Evolutionary conservation across 768 basidiomycete genomes (phyloP), one percentile per base, ranked within the genome.

Genomic region (Hygrophorus russula): DNA sequence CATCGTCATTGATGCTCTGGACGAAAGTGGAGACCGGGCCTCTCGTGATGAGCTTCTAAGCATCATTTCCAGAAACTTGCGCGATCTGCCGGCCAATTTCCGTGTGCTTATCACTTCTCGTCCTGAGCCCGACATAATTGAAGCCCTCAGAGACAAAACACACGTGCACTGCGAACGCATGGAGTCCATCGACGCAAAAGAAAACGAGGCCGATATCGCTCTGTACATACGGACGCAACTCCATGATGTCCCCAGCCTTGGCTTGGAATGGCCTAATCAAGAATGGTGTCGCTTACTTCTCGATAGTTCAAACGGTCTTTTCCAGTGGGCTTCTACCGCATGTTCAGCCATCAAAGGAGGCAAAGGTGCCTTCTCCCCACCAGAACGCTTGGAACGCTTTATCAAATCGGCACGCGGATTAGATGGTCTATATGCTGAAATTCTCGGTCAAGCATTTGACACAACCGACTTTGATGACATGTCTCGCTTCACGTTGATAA

Each of bases 321-420:
- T 64, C 41, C 56, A 61, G 41, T 63, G 59, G 60, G 60, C 62
- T 1, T 52, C 44, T 12, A 59, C 59, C 2, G 62, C 55, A 5
- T 59, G 59, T 47, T 43, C 38, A 8, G 57, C 52, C 17, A 56
- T 61, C 20, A 42, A 51, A 20, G 53, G 57, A 6, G 47, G 46
- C n/a, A 48, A 46, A 17, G 20, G 24, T 18, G 46, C 15, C 31
- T 43, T 9, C 4, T 34, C 5, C 29, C 43, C 41, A 15, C 17
- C 5, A 33, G 39, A 27, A n/a, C 29, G 36, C 12, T 8, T 37
- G 5, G 13, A 17, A 38, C 42, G 31, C 27, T 39, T 38, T 13
- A n/a, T 46, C 28, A n/a, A 10, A 2, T 36, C 34, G n/a, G 18
- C 38, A 17, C 37, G 36, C 20, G 24, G 18, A 14, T 34, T 49